A percentile compares a stretch with the other conserved stretches of the same genome.
Conservation (phyloP, 108 stramenopile genomes). For the Ochromonas danica region DNA sequence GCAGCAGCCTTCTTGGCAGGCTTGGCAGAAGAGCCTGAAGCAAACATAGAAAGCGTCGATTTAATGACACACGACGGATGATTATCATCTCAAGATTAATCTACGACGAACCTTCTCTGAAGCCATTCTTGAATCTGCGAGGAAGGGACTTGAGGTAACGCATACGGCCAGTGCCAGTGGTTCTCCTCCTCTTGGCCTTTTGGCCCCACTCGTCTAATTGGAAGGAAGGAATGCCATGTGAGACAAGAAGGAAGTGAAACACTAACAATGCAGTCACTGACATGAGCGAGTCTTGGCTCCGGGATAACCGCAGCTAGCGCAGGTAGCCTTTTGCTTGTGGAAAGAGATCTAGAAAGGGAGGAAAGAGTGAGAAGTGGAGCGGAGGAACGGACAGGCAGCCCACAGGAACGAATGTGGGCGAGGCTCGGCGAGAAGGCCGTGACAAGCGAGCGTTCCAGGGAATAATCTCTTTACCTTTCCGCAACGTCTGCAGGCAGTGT, state of each 20-base stretch:
- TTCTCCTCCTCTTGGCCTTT: conserved; percentile 95
- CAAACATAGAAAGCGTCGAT: too few species aligned
- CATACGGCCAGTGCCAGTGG: conserved; percentile 97
- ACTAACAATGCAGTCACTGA: conserved; percentile 27
- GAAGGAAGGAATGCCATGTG: not conserved
- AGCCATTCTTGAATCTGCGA: conserved; percentile 96
- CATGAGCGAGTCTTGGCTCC: conserved; percentile 90
- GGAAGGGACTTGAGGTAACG: conserved; percentile 96
- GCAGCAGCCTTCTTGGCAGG: too few species aligned
- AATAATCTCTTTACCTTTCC: too few species aligned
- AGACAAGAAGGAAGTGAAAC: not conserved
- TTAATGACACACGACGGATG: too few species aligned
- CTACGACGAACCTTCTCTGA: not conserved
- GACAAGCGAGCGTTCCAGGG: too few species aligned
- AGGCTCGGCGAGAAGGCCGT: too few species aligned
- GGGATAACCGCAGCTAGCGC: conserved; percentile 98
- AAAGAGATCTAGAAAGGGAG: too few species aligned
- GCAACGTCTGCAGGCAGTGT: conserved; percentile 98
- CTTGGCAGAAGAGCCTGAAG: too few species aligned
- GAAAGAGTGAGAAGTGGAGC: too few species aligned
- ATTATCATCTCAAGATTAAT: too few species aligned
- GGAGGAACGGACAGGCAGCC: too few species aligned
- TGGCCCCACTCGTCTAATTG: conserved; percentile 80
- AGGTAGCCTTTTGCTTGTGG: conserved; percentile 99
- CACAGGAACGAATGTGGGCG: too few species aligned